A percentile compares a stretch with the other conserved stretches of the same genome.
Evolutionary conservation across 345 rosid species (phyloP).

Genomic region (Erucastrum elatum): DNA sequence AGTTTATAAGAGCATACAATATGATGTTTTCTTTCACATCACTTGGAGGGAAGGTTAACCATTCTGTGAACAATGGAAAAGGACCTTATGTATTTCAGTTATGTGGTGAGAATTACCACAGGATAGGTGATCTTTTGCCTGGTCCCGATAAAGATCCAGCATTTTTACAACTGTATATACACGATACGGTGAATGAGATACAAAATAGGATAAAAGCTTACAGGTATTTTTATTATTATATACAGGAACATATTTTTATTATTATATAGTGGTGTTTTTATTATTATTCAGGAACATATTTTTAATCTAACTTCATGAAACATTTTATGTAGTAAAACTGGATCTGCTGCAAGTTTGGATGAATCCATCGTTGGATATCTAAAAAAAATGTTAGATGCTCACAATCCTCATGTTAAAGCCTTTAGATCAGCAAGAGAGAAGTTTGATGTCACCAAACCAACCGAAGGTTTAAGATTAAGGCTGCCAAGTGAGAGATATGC

Average conservation of each 20-base stretch:
- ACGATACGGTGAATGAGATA: background rate
- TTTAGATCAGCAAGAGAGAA: background rate
- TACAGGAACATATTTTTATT: too few relatives aligned
- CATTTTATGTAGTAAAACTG: background rate
- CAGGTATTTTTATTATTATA: too few relatives aligned
- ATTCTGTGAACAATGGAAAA: background rate
- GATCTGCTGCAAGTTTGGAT: background rate
- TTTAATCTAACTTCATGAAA: background rate
- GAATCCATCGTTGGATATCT: background rate
- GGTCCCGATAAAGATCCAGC: background rate
- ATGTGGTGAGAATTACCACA: background rate
- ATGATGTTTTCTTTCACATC: background rate
- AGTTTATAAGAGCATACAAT: background rate
- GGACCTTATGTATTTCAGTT: background rate
- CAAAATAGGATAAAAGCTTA: background rate
- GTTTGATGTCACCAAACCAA: background rate
- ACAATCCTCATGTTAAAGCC: background rate
- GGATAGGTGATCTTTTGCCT: background rate
- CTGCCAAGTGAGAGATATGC: background rate
- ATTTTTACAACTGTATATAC: background rate
- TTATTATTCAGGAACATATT: background rate
- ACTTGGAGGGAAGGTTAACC: background rate
- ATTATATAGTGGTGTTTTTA: too few relatives aligned
- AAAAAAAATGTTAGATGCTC: background rate
- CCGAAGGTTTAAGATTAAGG: background rate